These are phyloP conservation scores for Tetratostichococcus sp. DNA, from an alignment of 139 green algal species.

Conservation along the genomic window DNA sequence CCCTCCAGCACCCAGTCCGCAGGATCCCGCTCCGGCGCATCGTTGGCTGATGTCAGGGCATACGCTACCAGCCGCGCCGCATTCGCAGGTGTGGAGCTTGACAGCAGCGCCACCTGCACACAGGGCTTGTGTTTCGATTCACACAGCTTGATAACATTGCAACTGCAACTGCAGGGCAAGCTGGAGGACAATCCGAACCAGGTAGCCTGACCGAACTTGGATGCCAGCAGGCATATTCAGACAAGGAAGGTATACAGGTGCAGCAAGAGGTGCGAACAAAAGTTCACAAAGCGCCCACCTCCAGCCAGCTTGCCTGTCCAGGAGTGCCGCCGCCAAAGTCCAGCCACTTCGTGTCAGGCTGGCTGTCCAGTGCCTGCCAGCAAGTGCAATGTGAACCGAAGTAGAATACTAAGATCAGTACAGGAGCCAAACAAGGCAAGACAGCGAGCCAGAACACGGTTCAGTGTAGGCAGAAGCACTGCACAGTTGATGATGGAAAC, in stretches of 20 bases:
- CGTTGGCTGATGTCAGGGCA: constrained; percentile 57
- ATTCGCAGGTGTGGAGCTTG: background rate
- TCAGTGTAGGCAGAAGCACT: no score
- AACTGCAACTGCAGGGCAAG: no score
- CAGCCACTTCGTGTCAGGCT: constrained; percentile 67
- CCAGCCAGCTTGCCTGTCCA: constrained; percentile 47
- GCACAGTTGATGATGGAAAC: no score
- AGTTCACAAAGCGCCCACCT: constrained; percentile 48
- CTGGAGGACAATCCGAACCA: no score
- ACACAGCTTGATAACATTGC: background rate
- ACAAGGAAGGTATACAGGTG: no score
- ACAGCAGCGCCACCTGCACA: background rate
- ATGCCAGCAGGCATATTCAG: no score
- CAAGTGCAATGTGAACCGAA: no score
- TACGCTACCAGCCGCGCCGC: constrained; percentile 24
- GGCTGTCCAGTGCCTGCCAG: constrained; percentile 27
- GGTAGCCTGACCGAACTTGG: no score
- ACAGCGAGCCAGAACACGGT: no score
- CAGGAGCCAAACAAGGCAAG: no score
- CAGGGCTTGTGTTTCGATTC: background rate
- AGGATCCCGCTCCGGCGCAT: constrained; percentile 66
- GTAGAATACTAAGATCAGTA: no score
- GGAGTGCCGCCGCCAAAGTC: constrained; percentile 63
- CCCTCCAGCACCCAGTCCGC: constrained; percentile 55
- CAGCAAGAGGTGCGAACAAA: no score